Base-by-base conservation (phyloP, 768 basidiomycete species). In the Tulasnella sp. region DNA sequence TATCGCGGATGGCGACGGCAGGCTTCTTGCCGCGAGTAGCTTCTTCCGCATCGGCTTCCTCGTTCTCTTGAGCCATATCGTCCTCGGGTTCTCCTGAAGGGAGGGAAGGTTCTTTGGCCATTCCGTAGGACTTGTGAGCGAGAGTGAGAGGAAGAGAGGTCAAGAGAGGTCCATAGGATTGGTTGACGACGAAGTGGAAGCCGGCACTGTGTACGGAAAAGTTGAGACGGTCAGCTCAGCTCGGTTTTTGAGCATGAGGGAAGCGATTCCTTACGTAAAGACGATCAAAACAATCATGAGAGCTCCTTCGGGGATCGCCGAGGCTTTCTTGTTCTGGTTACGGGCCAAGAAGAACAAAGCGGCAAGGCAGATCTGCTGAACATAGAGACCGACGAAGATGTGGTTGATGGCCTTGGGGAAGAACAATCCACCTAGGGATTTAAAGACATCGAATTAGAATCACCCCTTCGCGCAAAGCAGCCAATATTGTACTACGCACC, bases 331-430 rank as follows among this genome's bases (percentile, higher is more conserved):
- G 39, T 90, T 85, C 32, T 85, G 81, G 80, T 95, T 85, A 75
- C 85, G 86, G 0, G 91, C 89, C 10, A 99, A 88, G 91, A 99
- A 98, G 89, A 99, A 98, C 79, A 98, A 85, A 4, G 93, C 93
- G 42, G 89, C 88, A 46, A 98, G 86, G 83, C 93, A 95, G 72
- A 98, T 82, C 83, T 98, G 91, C 83, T 96, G 90, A 69, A 99
- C 88, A 83, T 99, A 99, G 83, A 99, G 81, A 3, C 97, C 98
- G 29, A 96, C 94, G 80, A 99, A 98, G 40, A 97, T 82, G 82
- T 99, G 98, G 72, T 93, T 91, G 37, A 99, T 89, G 5, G 98
- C 97, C 84, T 91, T 93, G 32, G 96, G 96, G 88, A 95, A 99
- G 87, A 98, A 99, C 72, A 94, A 83, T 0, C 98, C 98, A 48